Conservation (phyloP, 1,284 basidiomycete genomes). For the Puccinia hordei region DNA sequence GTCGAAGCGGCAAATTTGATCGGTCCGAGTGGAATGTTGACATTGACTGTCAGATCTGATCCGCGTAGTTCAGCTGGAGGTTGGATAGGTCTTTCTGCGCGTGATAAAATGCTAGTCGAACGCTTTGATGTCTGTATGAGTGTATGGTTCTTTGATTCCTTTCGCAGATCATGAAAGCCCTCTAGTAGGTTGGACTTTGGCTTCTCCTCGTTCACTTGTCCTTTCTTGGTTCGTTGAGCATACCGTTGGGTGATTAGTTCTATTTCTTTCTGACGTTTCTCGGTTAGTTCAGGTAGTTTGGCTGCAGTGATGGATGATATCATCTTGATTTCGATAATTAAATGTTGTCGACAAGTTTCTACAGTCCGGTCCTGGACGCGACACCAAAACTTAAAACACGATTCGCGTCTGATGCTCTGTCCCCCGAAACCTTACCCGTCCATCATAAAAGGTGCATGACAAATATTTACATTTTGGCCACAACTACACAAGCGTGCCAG, state of each 20-base stretch:
- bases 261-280: background rate
- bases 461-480: no score
- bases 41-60: slow-evolving; percentile 71
- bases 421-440: no score
- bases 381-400: no score
- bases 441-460: no score
- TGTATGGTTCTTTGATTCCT: slow-evolving; percentile 27
- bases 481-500: no score
- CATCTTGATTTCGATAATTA: background rate
- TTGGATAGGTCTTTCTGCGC: background rate
- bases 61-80: slow-evolving; percentile 62
- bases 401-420: no score
- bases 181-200: background rate
- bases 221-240: background rate
- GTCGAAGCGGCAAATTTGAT: slow-evolving; percentile 67
- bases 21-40: slow-evolving; percentile 75
- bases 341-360: background rate
- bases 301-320: background rate
- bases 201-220: background rate
- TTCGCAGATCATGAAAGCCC: slow-evolving; percentile 11
- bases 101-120: background rate
- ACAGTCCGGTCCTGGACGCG: no score
- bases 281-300: background rate
- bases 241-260: background rate
- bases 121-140: slow-evolving; percentile 8